These are phyloP conservation scores for Melanopsichium pennsylvanicum DNA, from an alignment of 1,284 basidiomycete genomes.

Conservation along the genomic window DNA sequence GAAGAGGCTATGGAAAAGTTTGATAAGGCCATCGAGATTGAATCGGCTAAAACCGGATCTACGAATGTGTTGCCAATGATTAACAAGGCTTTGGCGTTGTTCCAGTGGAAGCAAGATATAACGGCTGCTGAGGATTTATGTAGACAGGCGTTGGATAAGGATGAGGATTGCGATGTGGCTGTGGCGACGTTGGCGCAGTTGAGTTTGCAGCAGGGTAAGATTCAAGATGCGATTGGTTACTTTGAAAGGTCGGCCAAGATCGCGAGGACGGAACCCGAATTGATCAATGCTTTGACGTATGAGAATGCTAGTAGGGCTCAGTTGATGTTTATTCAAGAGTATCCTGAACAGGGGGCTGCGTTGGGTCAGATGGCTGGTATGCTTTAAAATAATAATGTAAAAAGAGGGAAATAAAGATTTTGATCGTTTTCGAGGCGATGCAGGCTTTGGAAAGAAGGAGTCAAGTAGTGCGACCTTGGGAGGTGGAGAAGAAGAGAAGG, in stretches of 20 bases:
- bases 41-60: slow-evolving; percentile 68
- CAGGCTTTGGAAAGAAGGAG: too few species aligned
- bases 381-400: slow-evolving; percentile 8
- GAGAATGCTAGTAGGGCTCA: slow-evolving; percentile 70
- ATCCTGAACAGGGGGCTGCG: slow-evolving; percentile 60
- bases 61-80: slow-evolving; percentile 75
- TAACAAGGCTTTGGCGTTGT: slow-evolving; percentile 94
- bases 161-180: slow-evolving; percentile 90
- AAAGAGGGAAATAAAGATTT: too few species aligned
- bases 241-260: slow-evolving; percentile 85
- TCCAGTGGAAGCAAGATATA: slow-evolving; percentile 94
- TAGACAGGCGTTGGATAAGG: slow-evolving; percentile 83
- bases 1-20: slow-evolving; percentile 94
- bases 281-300: slow-evolving; percentile 87
- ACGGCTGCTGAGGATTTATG: slow-evolving; percentile 83
- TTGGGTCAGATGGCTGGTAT: slow-evolving; percentile 60
- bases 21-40: slow-evolving; percentile 88
- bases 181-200: slow-evolving; percentile 95
- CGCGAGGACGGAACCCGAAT: slow-evolving; percentile 88
- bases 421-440: too few species aligned
- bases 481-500: too few species aligned
- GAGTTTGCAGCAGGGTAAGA: slow-evolving; percentile 87
- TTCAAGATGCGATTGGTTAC: slow-evolving; percentile 84
- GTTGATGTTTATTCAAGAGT: slow-evolving; percentile 61
- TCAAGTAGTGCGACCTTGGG: not conserved